Conservation (phyloP, 352 stramenopile genomes). For the Hyaloperonospora arabidopsidis region DNA sequence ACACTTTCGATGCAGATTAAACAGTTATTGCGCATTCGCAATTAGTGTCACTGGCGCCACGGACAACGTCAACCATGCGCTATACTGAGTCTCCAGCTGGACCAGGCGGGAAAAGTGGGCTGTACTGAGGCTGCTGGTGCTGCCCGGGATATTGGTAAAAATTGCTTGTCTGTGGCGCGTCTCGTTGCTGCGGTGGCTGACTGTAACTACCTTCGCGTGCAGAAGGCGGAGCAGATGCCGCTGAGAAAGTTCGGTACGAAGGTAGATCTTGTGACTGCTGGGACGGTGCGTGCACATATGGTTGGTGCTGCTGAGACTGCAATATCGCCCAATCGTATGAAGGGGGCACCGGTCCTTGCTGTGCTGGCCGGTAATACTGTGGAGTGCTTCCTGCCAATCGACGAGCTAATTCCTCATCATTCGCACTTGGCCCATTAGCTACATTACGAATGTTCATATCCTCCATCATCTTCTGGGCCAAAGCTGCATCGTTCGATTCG, state of each 20-base stretch:
- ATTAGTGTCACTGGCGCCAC: too few species aligned
- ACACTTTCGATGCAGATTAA: too few species aligned
- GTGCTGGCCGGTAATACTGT: slow-evolving; percentile 30
- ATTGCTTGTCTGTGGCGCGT: slow-evolving; percentile 20
- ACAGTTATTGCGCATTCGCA: too few species aligned
- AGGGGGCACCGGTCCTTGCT: slow-evolving; percentile 18
- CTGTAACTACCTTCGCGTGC: slow-evolving; percentile 41
- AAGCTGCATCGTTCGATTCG: slow-evolving; percentile 38
- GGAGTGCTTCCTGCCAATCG: slow-evolving; percentile 41
- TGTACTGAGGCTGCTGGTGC: slow-evolving; percentile 24
- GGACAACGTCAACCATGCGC: too few species aligned
- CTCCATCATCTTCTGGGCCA: slow-evolving; percentile 70
- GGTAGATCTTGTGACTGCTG: slow-evolving; percentile 26
- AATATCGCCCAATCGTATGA: slow-evolving; percentile 34
- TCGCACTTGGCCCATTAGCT: slow-evolving; percentile 12
- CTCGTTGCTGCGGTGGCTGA: slow-evolving; percentile 26
- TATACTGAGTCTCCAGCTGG: slow-evolving; percentile 14
- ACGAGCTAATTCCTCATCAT: slow-evolving; percentile 50
- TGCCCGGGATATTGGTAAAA: slow-evolving; percentile 46
- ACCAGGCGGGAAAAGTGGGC: slow-evolving; percentile 15
- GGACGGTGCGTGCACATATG: slow-evolving; percentile 36
- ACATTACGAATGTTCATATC: slow-evolving; percentile 42
- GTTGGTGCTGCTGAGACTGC: slow-evolving; percentile 29
- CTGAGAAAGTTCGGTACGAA: slow-evolving; percentile 22
- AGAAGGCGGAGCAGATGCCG: slow-evolving; percentile 26